phyloP scores from a whole-genome alignment of 1,284 basidiomycete species.

The Tylopilus sp. region DNA sequence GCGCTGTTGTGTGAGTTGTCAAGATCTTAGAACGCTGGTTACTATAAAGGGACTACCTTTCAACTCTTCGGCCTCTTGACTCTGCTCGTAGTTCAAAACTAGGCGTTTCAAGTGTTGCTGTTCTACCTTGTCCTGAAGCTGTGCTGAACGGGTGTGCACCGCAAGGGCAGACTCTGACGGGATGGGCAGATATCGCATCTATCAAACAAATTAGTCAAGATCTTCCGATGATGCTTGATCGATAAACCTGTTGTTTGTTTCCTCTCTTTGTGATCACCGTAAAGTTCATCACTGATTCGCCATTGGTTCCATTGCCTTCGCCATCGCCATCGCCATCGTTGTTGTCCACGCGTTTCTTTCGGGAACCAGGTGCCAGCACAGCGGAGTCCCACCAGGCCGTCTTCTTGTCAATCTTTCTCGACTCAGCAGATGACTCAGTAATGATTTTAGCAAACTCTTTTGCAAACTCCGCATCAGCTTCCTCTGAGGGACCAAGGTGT shows the following conservation, averaged over 20 bases:
- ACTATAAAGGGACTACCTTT: slow-evolving; percentile 51
- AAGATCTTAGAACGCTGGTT: background rate
- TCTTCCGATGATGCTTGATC: background rate
- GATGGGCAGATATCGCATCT: slow-evolving; percentile 85
- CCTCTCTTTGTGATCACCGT: slow-evolving; percentile 92
- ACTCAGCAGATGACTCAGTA: slow-evolving; percentile 79
- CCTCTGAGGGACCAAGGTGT: slow-evolving; percentile 73
- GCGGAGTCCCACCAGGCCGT: slow-evolving; percentile 85
- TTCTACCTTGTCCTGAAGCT: slow-evolving; percentile 89
- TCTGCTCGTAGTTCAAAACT: slow-evolving; percentile 85
- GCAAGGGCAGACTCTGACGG: slow-evolving; percentile 86
- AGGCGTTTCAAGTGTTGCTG: slow-evolving; percentile 93
- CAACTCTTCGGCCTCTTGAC: slow-evolving; percentile 77
- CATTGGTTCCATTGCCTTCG: slow-evolving; percentile 37
- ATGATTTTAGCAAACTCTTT: slow-evolving; percentile 96
- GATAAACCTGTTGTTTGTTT: slow-evolving; percentile 82
- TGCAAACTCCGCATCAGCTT: slow-evolving; percentile 91
- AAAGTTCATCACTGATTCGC: slow-evolving; percentile 79
- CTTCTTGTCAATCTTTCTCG: slow-evolving; percentile 82
- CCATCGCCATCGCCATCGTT: slow-evolving; percentile 50
- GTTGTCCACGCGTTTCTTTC: slow-evolving; percentile 61
- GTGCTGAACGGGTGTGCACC: slow-evolving; percentile 84
- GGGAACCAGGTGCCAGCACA: slow-evolving; percentile 63
- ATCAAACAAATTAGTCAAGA: slow-evolving; percentile 13
- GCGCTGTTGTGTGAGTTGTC: slow-evolving; percentile 41